Conservation (phyloP, 192 early-diverging fungal species). For the Umbelopsis sp. region DNA sequence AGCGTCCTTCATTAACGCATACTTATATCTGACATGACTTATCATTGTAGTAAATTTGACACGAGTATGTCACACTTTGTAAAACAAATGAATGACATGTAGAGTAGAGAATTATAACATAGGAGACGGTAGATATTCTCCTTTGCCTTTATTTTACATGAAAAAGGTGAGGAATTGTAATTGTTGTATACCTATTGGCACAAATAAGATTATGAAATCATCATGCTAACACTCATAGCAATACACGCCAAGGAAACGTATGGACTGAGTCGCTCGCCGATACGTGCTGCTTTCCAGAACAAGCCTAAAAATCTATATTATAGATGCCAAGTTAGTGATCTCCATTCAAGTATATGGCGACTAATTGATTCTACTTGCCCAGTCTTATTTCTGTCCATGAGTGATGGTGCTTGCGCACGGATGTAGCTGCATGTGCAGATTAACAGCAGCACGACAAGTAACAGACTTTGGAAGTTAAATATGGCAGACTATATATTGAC, state of each 20-base stretch:
- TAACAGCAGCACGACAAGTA: constrained; percentile 87
- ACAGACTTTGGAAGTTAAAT: constrained; percentile 93
- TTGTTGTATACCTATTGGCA: neutral
- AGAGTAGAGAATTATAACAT: no score
- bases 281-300: constrained; percentile 94
- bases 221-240: constrained; percentile 77
- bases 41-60: neutral
- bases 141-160: no score
- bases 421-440: constrained; percentile 99
- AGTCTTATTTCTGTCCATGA: constrained; percentile 88
- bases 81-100: neutral
- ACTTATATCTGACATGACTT: neutral
- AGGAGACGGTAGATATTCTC: no score
- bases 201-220: constrained; percentile 35
- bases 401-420: constrained; percentile 82
- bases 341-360: no score
- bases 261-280: constrained; percentile 93
- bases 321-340: neutral
- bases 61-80: neutral
- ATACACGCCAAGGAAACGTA: constrained; percentile 93
- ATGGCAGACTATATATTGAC: constrained; percentile 75
- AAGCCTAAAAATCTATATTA: constrained; percentile 70
- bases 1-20: neutral
- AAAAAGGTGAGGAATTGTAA: neutral
- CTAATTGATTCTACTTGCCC: constrained; percentile 48